Evolutionary conservation across 2,329 filamentous ascomycete genomes (phyloP).

Genomic region (Fusarium tuaranense): DNA sequence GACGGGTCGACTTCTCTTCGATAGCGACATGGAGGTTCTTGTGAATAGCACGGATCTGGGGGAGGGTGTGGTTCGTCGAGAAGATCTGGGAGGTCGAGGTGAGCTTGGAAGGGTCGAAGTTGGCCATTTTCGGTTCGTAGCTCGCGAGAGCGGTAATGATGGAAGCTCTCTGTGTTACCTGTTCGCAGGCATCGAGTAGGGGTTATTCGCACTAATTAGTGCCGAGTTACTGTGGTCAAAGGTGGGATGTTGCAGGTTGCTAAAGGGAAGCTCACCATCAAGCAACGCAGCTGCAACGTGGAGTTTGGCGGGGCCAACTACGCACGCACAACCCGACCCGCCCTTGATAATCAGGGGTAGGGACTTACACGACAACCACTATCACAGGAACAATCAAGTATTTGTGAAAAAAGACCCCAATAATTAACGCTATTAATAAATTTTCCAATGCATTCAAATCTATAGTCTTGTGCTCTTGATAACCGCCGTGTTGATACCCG

Average conservation of each 20-base stretch:
- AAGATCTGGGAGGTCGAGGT: constrained; percentile 67
- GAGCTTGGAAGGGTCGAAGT: constrained; percentile 60
- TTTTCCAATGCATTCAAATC: constrained; percentile 28
- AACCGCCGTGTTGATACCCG: constrained; percentile 93
- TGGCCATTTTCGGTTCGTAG: constrained; percentile 49
- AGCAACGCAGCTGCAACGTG: constrained; percentile 46
- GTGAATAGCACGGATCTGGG: constrained; percentile 73
- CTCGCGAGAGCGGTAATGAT: constrained; percentile 4
- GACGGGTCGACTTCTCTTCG: constrained; percentile 71
- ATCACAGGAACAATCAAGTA: neutral
- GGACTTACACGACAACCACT: neutral
- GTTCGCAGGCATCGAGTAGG: constrained; percentile 20
- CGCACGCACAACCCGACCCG: constrained; percentile 20
- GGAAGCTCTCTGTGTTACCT: constrained; percentile 3
- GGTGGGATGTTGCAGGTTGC: constrained; percentile 18
- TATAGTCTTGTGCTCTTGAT: constrained; percentile 95
- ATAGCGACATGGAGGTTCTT: constrained; percentile 68
- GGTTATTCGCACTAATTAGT: constrained; percentile 6
- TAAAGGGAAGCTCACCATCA: constrained; percentile 29
- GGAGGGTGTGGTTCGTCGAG: constrained; percentile 67
- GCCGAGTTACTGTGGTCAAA: constrained; percentile 8
- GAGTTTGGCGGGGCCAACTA: constrained; percentile 38
- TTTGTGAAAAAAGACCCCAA: neutral
- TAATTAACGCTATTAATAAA: constrained; percentile 31
- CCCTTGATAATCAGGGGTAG: constrained; percentile 8